Conservation (phyloP, 345 rosid species). For the Eucalyptus sp. region DNA sequence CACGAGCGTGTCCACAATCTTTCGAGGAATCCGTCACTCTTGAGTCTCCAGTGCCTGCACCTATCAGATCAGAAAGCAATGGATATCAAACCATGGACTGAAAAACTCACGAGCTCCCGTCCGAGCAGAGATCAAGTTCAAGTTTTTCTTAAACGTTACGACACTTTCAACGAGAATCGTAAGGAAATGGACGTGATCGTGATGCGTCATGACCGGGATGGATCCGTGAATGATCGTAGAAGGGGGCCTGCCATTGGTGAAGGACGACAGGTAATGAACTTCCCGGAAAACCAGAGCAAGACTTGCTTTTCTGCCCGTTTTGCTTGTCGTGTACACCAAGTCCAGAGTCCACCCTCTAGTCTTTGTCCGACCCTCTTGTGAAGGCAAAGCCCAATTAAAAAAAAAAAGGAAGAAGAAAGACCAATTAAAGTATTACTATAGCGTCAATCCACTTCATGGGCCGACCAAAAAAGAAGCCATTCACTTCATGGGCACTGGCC, state of each 20-base stretch:
- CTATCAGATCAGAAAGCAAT: background rate
- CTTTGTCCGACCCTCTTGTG: background rate
- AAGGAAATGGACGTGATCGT: background rate
- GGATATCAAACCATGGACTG: background rate
- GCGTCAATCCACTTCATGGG: background rate
- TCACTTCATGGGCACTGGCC: background rate
- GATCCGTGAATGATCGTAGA: background rate
- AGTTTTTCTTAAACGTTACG: background rate
- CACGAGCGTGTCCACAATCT: background rate
- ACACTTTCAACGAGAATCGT: accelerated
- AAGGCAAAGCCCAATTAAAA: background rate
- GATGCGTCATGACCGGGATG: background rate
- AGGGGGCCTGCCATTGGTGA: background rate
- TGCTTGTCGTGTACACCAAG: background rate
- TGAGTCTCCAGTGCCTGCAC: background rate
- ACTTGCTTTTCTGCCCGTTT: background rate
- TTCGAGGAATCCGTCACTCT: background rate
- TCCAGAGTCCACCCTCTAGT: background rate
- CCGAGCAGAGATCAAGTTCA: background rate
- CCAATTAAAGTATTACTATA: background rate
- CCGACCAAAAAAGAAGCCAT: background rate
- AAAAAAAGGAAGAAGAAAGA: background rate
- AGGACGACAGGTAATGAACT: background rate
- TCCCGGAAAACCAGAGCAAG: background rate
- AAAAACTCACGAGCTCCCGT: background rate